Evolutionary conservation across 2,329 filamentous ascomycete genomes (phyloP), one percentile per base, ranked within the genome.

Genomic region (Thielaviopsis ethacetica): DNA sequence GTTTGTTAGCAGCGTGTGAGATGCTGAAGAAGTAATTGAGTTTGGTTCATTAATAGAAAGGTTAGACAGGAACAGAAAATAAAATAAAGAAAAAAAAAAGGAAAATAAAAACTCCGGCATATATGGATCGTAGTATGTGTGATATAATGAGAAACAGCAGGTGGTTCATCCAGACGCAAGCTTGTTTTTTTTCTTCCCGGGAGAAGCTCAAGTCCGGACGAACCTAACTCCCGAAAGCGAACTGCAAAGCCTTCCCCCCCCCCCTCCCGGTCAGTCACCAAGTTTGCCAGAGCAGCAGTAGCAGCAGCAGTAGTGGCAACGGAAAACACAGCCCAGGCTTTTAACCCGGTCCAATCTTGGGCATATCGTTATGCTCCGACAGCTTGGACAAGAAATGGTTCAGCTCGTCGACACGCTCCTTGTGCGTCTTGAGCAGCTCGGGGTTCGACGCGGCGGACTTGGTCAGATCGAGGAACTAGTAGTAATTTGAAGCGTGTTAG

Each of bases 331-430:
- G 17, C 6, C 19, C n/a, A n/a, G 13, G 34, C n/a, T 30, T 53
- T 69, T 72, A 83, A 47, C 80, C 80, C 0, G 80, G 80, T 12
- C 80, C 80, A 59, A 83, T 83, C 73, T 82, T 82, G 65, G 80
- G 80, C 91, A 98, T 98, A 69, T 98, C 93, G 71, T 98, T 91
- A 73, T 98, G 93, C 72, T 98, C 93, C 72, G 88, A 95, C 67
- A 98, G 72, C 64, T 84, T 86, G 64, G 88, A 93, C 41, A 98
- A 75, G 70, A 97, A 96, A 63, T 87, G 88, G 70, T 98, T 98
- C 65, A 97, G 75, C 69, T 96, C 90, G 70, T 97, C 91, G 51
- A 98, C 91, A 12, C 89, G 83, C 74, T 98, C 88, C 70, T 97
- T 97, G 71, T 98, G 93, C 30, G 91, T 95, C 76, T 96, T 97